Evolutionary conservation across 2,329 filamentous ascomycete species (phyloP), one percentile per base, ranked within the genome.

Genomic region (Fusarium chaquense): DNA sequence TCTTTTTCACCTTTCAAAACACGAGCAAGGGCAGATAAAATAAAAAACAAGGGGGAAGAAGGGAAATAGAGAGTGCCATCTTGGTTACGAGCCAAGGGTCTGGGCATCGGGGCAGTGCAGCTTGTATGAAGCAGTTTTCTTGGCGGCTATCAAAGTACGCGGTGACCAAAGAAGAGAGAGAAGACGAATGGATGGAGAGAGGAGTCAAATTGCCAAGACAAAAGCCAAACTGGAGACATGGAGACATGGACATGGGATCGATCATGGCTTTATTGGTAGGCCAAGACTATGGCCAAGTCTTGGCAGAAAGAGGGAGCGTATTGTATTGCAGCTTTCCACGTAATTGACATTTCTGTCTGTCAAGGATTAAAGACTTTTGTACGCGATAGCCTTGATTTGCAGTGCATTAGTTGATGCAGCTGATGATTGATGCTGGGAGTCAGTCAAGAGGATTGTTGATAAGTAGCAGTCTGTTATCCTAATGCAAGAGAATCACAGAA

Each of bases 61-160:
- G 24, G 41, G 24, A 45, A 52, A 64, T 30, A 13, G 51, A 35
- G 13, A 52, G 47, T 20, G 52, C 35, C 35, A 50, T 60, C 53
- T 44, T 46, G 28, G 63, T 63, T 73, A 70, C 65, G 68, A 73
- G 73, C 71, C 67, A 71, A 75, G 65, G 22, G 44, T 64, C 70
- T 74, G 58, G 72, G 70, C 70, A 70, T 63, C 64, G 66, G 57
- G 73, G 73, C 73, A 67, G 73, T 75, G 73, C 73, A 74, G 40
- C 16, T 58, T 58, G 55, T 58, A 36, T 58, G 30, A 40, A 28
- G 51, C 53, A 69, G 44, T 51, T 56, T 53, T 26, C 71, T 70
- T 73, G 71, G 69, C 66, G 47, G 63, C 46, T 58, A 46, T 54
- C 45, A 35, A 36, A 45, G 45, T 46, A 49, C 49, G 36, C 46